Percentiles rank a stretch among this genome's conserved stretches.
phyloP scores from a whole-genome alignment of 768 basidiomycete genomes.

The Sporobolomyces pararoseus region DNA sequence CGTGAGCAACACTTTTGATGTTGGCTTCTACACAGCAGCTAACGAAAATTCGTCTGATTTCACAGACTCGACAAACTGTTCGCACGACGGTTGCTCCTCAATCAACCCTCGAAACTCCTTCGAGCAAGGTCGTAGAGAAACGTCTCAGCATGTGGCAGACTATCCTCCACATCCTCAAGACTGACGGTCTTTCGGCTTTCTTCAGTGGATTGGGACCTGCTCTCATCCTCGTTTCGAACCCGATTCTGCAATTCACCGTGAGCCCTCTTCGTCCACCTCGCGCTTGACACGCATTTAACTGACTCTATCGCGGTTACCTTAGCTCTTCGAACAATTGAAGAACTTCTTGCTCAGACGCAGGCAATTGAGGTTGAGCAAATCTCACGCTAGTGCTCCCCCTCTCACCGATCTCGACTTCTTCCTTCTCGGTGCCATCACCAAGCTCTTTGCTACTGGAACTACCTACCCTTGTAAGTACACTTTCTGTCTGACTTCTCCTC shows the following conservation, averaged over 20 bases:
- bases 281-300: not conserved
- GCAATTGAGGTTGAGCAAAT: constrained; percentile 57
- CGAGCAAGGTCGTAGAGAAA: constrained; percentile 48
- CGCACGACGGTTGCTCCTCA: constrained; percentile 41
- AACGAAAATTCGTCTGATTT: not conserved
- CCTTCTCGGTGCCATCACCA: constrained; percentile 87
- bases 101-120: not conserved
- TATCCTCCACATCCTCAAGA: constrained; percentile 63
- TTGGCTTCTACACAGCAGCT: constrained; percentile 21
- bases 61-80: constrained; percentile 39
- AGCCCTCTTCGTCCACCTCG: not conserved
- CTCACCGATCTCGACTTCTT: constrained; percentile 88
- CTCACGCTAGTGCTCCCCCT: constrained; percentile 49
- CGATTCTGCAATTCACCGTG: constrained; percentile 62
- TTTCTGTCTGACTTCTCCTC: not conserved
- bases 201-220: constrained; percentile 92
- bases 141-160: constrained; percentile 66
- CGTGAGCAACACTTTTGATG: constrained; percentile 47
- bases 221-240: constrained; percentile 88
- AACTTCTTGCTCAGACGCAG: constrained; percentile 68
- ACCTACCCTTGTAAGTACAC: constrained; percentile 67
- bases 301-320: constrained; percentile 2
- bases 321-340: constrained; percentile 93
- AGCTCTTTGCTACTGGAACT: constrained; percentile 62
- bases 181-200: constrained; percentile 74